Conservation (phyloP, 768 basidiomycete species). For the Leucosporidium yakuticum region DNA sequence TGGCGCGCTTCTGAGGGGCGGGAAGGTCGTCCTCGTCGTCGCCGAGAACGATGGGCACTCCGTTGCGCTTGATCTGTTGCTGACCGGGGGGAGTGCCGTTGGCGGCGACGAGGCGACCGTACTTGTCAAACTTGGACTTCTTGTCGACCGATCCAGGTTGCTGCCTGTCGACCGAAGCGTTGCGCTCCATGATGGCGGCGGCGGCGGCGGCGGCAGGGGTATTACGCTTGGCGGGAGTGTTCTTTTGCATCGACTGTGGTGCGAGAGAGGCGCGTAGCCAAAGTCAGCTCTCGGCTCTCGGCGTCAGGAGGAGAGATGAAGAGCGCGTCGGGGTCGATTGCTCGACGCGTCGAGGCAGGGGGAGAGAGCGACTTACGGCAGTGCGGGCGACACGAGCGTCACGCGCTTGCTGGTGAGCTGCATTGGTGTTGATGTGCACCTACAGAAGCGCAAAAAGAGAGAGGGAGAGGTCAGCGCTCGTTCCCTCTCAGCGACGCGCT, state of each 20-base stretch:
- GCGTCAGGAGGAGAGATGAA: neutral
- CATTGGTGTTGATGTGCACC: conserved; percentile 5
- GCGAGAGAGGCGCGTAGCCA: neutral
- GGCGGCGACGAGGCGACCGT: neutral
- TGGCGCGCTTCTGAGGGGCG: neutral
- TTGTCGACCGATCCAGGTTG: conserved; percentile 10
- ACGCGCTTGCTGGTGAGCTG: conserved; percentile 1
- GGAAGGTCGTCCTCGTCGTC: conserved; percentile 6
- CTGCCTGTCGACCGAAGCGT: neutral
- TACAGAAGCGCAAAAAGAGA: neutral
- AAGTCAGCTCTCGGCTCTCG: neutral
- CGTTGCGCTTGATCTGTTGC: neutral
- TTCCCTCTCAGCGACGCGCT: neutral
- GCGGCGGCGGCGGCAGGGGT: neutral
- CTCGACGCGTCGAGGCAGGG: no score
- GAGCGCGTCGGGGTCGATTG: no score
- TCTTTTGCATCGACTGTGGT: conserved; percentile 1
- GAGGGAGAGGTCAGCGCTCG: neutral
- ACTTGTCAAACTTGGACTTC: conserved; percentile 18
- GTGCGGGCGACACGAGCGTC: conserved; percentile 2
- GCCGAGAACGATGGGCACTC: conserved; percentile 4
- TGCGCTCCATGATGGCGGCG: neutral
- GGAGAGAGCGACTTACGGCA: neutral
- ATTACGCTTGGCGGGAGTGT: conserved; percentile 2
- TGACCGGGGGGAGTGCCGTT: neutral